Base-by-base conservation (phyloP, 108 stramenopile species). In the Cyclotella cryptica region DNA sequence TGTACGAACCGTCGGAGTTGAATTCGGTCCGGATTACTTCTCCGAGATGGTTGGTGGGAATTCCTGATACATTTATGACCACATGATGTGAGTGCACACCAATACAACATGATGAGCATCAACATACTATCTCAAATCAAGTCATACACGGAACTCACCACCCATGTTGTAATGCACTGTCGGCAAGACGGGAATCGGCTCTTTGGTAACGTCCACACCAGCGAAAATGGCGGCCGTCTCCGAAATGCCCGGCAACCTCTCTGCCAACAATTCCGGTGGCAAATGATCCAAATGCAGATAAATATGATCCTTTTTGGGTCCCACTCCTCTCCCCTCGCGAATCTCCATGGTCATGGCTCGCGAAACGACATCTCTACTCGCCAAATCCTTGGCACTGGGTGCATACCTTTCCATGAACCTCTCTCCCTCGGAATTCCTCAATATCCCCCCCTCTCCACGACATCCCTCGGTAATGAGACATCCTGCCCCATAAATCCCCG, bases 381-480 rank as follows among this genome's bases (percentile, higher is more conserved):
- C 99, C 74, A 99, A 88, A 85, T 99, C 99, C 84, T 99, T 99
- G 55, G 99, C 99, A 54, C 89, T 87, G 44, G 99, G 99, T n/a
- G 99, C 98, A 88, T 97, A 98, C 24, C 99, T 92, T 74, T 98
- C 98, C 99, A 98, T 98, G 90, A 98, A 99, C 22, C 99, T 92
- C 90, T 99, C 99, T 12, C 99, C 98, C 74, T 98, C 98, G 39
- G 73, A 73, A 83, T 99, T 99, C 12, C 98, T 82, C 52, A 99
- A 83, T 47, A 98, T 98, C 28, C 99, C 99, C 39, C 99, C 99
- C 86, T 99, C 99, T 41, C 99, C 99, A 69, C 99, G 92, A 84
- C 97, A 98, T 74, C 99, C 99, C 90, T 99, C 99, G n/a, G 99
- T 99, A 86, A 99, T 99, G 72, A 99, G 89, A 91, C 99, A 99